Conservation (phyloP, 306 rosid genomes). For the Pyrus betulifolia region DNA sequence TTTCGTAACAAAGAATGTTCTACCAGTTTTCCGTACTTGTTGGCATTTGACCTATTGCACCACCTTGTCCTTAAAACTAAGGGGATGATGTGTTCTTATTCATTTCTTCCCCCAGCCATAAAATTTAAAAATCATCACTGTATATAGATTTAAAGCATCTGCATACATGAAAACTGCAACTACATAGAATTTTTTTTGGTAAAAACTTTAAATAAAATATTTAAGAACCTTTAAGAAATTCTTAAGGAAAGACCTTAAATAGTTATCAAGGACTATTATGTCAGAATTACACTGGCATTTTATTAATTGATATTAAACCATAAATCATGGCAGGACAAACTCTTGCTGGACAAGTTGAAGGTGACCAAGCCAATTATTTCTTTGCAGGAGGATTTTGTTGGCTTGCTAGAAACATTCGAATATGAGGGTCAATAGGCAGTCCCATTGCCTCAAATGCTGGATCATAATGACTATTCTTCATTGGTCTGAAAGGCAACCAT, state of each 20-base stretch:
- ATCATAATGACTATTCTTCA: slow-evolving; percentile 21
- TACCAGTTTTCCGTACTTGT: background rate
- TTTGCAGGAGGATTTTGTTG: background rate
- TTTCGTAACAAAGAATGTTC: background rate
- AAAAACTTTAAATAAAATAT: background rate
- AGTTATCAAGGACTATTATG: background rate
- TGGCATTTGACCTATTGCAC: background rate
- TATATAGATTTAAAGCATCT: background rate
- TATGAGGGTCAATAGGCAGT: slow-evolving; percentile 31
- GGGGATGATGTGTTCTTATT: background rate
- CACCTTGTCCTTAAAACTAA: background rate
- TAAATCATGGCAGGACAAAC: background rate
- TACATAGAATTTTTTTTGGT: background rate
- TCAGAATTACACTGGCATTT: background rate
- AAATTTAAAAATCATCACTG: background rate
- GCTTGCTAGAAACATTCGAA: slow-evolving; percentile 19
- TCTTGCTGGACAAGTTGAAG: background rate
- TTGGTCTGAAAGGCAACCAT: background rate
- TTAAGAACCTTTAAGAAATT: background rate
- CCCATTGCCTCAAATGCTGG: slow-evolving; percentile 17
- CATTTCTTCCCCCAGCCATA: background rate
- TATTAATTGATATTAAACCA: background rate
- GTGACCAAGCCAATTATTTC: background rate
- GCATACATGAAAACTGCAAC: background rate
- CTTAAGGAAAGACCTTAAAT: background rate